phyloP scores from a whole-genome alignment of 2,329 filamentous ascomycete species.

The Alternaria burnsii region DNA sequence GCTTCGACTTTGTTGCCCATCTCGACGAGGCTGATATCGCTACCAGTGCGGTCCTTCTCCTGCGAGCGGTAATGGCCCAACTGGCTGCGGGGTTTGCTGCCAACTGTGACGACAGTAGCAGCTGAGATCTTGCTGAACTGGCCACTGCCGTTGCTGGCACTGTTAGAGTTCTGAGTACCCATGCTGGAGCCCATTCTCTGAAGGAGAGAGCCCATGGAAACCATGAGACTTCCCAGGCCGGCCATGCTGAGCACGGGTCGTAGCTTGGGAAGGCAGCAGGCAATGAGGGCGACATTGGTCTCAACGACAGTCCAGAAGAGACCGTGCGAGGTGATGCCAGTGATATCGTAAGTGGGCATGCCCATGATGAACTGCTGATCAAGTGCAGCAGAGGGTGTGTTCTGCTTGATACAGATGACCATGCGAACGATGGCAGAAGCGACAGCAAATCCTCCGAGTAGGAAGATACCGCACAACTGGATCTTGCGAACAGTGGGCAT shows the following conservation, averaged over 20 bases:
- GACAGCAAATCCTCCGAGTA: constrained; percentile 15
- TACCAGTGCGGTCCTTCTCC: constrained; percentile 1
- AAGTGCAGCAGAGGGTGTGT: constrained; percentile 11
- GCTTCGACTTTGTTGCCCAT: constrained; percentile 5
- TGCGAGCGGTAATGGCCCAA: neutral
- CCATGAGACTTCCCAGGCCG: constrained; percentile 3
- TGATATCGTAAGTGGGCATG: constrained; percentile 18
- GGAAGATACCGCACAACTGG: constrained; percentile 12
- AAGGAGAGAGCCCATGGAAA: constrained; percentile 12
- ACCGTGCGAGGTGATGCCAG: constrained; percentile 14
- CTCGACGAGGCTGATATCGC: constrained; percentile 13
- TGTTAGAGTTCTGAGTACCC: constrained; percentile 8
- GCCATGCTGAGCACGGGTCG: constrained; percentile 8
- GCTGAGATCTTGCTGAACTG: constrained; percentile 15
- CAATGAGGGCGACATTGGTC: constrained; percentile 12
- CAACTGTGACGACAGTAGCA: neutral
- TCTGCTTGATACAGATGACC: constrained; percentile 18
- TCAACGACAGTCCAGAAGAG: constrained; percentile 16
- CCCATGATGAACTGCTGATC: constrained; percentile 12
- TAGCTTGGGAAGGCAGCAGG: constrained; percentile 10
- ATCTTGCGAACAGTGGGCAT: constrained; percentile 12
- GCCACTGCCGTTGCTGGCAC: neutral
- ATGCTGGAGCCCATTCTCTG: constrained; percentile 11
- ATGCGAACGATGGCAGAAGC: constrained; percentile 12
- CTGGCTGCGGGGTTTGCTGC: neutral